Base-by-base conservation (phyloP, 768 basidiomycete species). In the Boletus patriciae region DNA sequence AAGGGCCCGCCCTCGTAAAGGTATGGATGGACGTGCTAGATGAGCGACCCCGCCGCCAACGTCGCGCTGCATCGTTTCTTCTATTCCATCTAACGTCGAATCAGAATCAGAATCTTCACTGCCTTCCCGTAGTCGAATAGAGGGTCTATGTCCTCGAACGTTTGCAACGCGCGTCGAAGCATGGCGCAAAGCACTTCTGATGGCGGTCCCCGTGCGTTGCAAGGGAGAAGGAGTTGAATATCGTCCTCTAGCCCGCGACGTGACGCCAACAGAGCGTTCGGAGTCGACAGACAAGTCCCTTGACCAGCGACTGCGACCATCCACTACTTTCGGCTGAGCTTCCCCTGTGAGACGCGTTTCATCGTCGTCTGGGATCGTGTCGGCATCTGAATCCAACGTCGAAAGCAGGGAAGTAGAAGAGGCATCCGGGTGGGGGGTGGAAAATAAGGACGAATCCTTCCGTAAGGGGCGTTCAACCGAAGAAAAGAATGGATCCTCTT, bases 111-210 rank as follows among this genome's bases (percentile, higher is more conserved):
- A 64, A 36, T 70, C 75, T 33, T 78, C 77, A 40, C 78, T 78
- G 2, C 65, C 78, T 50, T 87, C 85, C 7, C 69, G 74, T 27
- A 88, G 65, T 31, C 82, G 76, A 18, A 87, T 68, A 55, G 85
- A 86, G 16, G 80, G 80, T 54, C 85, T 86, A 15, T 77, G 74
- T 2, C 82, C 83, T 9, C 83, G 83, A 53, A 94, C 70, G 66
- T 92, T 92, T 43, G 91, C 92, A n/a, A 94, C 90, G 16, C 92
- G 85, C 57, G 87, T 67, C 11, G 88, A 90, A 47, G 85, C 84
- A 21, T 87, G 78, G 13, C 81, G 78, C 7, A 91, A 59, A 29
- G 88, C 78, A 29, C 78, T 74, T 62, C 80, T 82, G 46, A 90
- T 72, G 11, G 81, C 83, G 0, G 81, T 79, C 3, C 83, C 81